A percentile compares a stretch with the other conserved stretches of the same genome.
These are phyloP conservation scores for Orychophragmus violaceus DNA, from an alignment of 345 rosid species.

Conservation along the genomic window DNA sequence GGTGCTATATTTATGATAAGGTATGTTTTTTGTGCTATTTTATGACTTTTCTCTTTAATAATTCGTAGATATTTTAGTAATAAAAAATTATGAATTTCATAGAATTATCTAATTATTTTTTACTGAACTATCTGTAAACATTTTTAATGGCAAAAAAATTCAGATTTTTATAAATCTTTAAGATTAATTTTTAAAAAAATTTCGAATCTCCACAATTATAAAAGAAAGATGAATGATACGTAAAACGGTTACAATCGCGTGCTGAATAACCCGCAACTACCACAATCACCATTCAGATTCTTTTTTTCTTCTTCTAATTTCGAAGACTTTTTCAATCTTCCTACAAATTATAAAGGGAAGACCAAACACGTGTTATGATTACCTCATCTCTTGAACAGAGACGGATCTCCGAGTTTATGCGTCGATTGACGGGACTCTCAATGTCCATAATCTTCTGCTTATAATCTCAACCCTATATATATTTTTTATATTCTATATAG, in stretches of 20 bases:
- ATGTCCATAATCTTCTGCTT: not conserved
- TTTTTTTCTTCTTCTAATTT: not conserved
- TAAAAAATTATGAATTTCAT: too few relatives aligned
- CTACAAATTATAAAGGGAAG: not conserved
- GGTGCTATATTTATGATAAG: too few relatives aligned
- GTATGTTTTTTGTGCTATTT: too few relatives aligned
- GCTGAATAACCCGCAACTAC: not conserved
- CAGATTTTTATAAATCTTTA: too few relatives aligned
- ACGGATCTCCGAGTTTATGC: conserved; percentile 16
- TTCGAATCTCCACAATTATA: too few relatives aligned
- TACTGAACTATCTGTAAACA: too few relatives aligned
- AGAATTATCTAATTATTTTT: too few relatives aligned
- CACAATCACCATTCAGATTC: not conserved
- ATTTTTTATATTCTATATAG: not conserved
- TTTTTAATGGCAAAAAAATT: too few relatives aligned
- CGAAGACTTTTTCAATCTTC: not conserved
- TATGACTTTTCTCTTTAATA: too few relatives aligned
- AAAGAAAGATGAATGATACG: too few relatives aligned
- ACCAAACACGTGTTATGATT: conserved; percentile 18
- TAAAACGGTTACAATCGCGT: not conserved
- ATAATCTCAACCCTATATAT: not conserved
- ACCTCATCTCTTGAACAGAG: not conserved
- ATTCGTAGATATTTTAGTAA: too few relatives aligned
- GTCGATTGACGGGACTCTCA: conserved; percentile 9
- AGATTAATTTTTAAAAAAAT: too few relatives aligned